Percentiles rank a stretch among this genome's conserved stretches.
Conservation (phyloP, 805 yeast genomes). For the Kazachstania martiniae region DNA sequence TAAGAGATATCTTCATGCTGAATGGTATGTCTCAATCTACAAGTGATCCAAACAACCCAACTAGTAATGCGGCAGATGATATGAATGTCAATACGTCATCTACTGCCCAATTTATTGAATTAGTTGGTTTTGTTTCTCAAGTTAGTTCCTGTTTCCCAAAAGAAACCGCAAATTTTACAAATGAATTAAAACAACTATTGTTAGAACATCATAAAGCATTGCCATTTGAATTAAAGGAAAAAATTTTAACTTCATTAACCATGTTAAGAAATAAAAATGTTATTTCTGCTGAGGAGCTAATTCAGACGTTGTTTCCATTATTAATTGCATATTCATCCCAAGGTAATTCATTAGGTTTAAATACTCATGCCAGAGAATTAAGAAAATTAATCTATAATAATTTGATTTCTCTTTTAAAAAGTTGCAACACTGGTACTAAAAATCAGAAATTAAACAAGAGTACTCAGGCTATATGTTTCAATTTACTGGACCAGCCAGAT, state of each 20-base stretch:
- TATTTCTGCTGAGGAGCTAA: conserved; percentile 65
- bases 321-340: conserved; percentile 51
- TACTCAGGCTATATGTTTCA: conserved; percentile 87
- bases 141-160: conserved; percentile 85
- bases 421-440: conserved; percentile 79
- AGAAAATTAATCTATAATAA: conserved; percentile 77
- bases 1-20: conserved; percentile 74
- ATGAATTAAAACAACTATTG: conserved; percentile 61
- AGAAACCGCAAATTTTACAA: conserved; percentile 77
- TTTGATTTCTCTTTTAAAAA: conserved; percentile 64
- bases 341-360: conserved; percentile 33
- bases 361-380: conserved; percentile 66
- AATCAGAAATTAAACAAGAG: conserved; percentile 82
- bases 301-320: conserved; percentile 83
- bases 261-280: conserved; percentile 83
- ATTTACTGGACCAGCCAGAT: conserved; percentile 67
- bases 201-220: conserved; percentile 69
- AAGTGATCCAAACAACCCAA: conserved; percentile 34
- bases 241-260: conserved; percentile 77
- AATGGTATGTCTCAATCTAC: conserved; percentile 29
- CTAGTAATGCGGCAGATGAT: conserved; percentile 30
- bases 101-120: conserved; percentile 53
- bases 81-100: conserved; percentile 16
- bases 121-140: conserved; percentile 85
- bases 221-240: conserved; percentile 79